These are phyloP conservation scores for Syzygium syzygioides DNA, from an alignment of 441 rosid genomes.

Conservation along the genomic window DNA sequence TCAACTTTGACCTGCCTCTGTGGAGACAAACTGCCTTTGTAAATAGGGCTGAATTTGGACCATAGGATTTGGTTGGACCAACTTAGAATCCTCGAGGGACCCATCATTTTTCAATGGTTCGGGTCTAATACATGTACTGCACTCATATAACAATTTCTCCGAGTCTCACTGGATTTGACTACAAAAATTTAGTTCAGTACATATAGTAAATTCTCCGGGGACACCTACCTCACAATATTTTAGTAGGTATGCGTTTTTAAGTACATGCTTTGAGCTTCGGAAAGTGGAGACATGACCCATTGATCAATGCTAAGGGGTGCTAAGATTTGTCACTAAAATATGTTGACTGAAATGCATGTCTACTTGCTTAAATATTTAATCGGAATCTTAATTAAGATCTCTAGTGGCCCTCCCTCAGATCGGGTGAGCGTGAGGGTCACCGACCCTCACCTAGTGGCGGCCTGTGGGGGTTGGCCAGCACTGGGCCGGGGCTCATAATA, in stretches of 20 bases:
- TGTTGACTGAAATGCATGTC: background rate
- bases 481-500: fast-evolving
- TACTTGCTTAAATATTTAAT: background rate
- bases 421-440: too few species aligned
- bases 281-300: background rate
- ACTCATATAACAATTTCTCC: background rate
- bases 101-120: background rate
- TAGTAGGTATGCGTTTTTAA: background rate
- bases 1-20: background rate
- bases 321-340: background rate
- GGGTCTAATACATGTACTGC: background rate
- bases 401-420: background rate
- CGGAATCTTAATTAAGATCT: background rate
- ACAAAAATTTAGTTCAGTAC: background rate
- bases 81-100: background rate
- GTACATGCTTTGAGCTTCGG: background rate
- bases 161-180: background rate
- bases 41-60: background rate
- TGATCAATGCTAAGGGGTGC: background rate
- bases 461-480: too few species aligned
- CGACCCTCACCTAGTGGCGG: too few species aligned
- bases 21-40: background rate
- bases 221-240: background rate
- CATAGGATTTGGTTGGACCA: background rate
- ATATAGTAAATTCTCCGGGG: background rate